These are phyloP conservation scores for Atkinsonella texensis DNA, from an alignment of 2,329 filamentous ascomycete species.

Conservation along the genomic window DNA sequence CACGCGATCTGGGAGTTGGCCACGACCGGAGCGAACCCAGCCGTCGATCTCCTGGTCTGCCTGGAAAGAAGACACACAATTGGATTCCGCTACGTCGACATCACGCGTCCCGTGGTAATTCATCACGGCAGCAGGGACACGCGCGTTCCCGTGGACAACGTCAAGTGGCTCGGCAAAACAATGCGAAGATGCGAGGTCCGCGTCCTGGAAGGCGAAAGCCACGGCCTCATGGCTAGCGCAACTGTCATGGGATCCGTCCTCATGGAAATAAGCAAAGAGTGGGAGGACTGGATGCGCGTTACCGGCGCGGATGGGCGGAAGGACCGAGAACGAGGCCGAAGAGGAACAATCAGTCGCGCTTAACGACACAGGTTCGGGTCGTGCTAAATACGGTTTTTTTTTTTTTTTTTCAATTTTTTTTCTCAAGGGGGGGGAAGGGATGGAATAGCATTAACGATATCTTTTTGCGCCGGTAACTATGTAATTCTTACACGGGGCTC, in stretches of 20 bases:
- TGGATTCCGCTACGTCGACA: slow-evolving; percentile 94
- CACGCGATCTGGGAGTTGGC: slow-evolving; percentile 91
- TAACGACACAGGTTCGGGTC: background rate
- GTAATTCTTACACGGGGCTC: background rate
- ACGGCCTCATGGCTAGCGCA: slow-evolving; percentile 92
- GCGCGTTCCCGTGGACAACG: slow-evolving; percentile 87
- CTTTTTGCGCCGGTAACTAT: background rate
- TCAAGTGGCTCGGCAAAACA: slow-evolving; percentile 84
- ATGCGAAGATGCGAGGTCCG: slow-evolving; percentile 91
- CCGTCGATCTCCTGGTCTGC: slow-evolving; percentile 84
- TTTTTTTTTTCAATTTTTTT: background rate
- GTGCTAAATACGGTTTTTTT: background rate
- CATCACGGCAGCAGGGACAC: slow-evolving; percentile 88
- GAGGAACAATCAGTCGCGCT: slow-evolving; percentile 13
- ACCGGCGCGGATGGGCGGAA: slow-evolving; percentile 31
- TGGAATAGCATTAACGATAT: background rate
- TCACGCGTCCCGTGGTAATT: slow-evolving; percentile 81
- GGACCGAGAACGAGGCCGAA: slow-evolving; percentile 20
- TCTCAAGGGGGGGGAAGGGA: background rate
- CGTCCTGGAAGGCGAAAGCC: slow-evolving; percentile 80
- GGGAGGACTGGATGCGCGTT: slow-evolving; percentile 72
- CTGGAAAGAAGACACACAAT: slow-evolving; percentile 84
- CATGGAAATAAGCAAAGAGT: slow-evolving; percentile 87
- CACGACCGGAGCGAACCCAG: slow-evolving; percentile 83
- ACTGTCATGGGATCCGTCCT: slow-evolving; percentile 88